Evolutionary conservation across 345 rosid species (phyloP).

Genomic region (Boechera stricta): DNA sequence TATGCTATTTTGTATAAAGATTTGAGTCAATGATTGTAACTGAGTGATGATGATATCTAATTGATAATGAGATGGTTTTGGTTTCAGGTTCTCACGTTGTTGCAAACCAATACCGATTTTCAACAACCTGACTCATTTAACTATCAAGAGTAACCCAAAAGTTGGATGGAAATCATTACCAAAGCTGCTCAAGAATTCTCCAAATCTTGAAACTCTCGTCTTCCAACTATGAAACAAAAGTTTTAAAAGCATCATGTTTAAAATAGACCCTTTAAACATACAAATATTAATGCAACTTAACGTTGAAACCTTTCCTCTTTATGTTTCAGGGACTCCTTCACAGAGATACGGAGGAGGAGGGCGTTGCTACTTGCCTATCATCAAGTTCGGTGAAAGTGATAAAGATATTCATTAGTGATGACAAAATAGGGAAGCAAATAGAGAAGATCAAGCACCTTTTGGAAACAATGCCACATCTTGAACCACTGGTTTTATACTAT

Average conservation of each 20-base stretch:
- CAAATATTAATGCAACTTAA: not conserved
- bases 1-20: not conserved
- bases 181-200: constrained; percentile 5
- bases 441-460: constrained; percentile 6
- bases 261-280: not conserved
- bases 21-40: not conserved
- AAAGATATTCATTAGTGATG: constrained; percentile 2
- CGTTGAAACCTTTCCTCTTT: not conserved
- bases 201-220: constrained; percentile 1
- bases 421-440: constrained; percentile 8
- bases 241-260: not conserved
- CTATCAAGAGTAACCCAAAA: constrained; percentile 7
- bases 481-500: constrained; percentile 13
- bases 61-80: constrained; percentile 1
- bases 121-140: constrained; percentile 4
- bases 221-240: not conserved
- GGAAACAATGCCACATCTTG: constrained; percentile 34
- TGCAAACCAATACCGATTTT: constrained; percentile 13
- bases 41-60: not conserved
- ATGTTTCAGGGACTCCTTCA: constrained; percentile 10
- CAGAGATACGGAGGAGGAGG: not conserved
- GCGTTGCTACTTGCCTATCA: not conserved
- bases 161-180: constrained; percentile 17
- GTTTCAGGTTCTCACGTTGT: constrained; percentile 20
- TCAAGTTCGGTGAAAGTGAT: constrained; percentile 25